Conservation (phyloP, 106 monocot species). For the Amphibolis antarctica region DNA sequence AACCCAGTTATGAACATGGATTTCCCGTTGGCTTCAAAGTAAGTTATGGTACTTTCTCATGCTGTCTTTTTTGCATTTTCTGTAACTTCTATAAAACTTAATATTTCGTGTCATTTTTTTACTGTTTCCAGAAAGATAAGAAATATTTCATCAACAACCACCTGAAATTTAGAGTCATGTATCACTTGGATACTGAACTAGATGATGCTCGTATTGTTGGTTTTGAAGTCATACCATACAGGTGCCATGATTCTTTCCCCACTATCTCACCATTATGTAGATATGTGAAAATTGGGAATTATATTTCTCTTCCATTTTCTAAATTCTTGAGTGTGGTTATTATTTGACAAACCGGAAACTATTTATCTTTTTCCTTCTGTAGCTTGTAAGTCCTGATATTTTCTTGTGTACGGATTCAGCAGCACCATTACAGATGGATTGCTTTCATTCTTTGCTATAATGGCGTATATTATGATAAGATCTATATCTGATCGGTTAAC, state of each 20-base stretch:
- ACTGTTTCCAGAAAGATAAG: slow-evolving; percentile 23
- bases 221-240: slow-evolving; percentile 58
- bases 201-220: slow-evolving; percentile 61
- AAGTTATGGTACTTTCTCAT: background rate
- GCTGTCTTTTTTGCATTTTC: background rate
- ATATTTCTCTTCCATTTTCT: too few species aligned
- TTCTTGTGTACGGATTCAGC: too few species aligned
- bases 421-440: too few species aligned
- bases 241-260: slow-evolving; percentile 10
- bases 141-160: slow-evolving; percentile 61
- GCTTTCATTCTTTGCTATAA: too few species aligned
- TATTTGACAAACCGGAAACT: too few species aligned
- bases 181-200: slow-evolving; percentile 35
- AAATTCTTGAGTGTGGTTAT: too few species aligned
- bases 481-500: too few species aligned
- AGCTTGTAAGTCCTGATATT: too few species aligned
- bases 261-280: background rate
- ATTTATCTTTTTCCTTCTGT: too few species aligned
- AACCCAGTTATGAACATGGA: slow-evolving; percentile 42
- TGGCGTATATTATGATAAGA: too few species aligned
- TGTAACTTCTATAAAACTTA: background rate
- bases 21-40: slow-evolving; percentile 53
- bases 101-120: background rate
- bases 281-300: background rate
- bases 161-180: slow-evolving; percentile 56